Conservation (phyloP, 2,329 filamentous ascomycete species). For the Falciphora oryzae region DNA sequence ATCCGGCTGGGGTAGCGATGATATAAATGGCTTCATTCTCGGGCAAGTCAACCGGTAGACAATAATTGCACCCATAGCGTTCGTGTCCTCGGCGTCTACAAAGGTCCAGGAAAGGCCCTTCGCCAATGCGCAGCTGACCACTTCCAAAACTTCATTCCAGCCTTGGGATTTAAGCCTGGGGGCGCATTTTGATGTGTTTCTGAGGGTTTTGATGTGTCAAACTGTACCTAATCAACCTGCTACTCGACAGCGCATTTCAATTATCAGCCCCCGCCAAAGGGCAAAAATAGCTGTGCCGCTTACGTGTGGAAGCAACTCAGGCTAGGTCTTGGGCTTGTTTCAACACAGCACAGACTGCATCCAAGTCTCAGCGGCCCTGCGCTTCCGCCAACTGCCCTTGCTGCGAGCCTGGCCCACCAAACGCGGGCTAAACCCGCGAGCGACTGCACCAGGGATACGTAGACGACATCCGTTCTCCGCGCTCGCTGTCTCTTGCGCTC, state of each 20-base stretch:
- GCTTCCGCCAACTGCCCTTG: not conserved
- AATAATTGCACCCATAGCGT: not conserved
- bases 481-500: not conserved
- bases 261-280: too few relatives aligned
- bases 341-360: not conserved
- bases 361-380: not conserved
- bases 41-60: not conserved
- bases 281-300: not conserved
- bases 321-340: not conserved
- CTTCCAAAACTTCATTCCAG: not conserved
- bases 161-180: too few relatives aligned
- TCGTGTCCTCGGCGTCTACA: too few relatives aligned
- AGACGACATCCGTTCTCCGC: conserved; percentile 1
- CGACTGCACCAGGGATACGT: not conserved
- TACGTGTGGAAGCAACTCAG: not conserved
- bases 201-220: not conserved
- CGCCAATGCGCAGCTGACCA: not conserved
- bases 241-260: not conserved
- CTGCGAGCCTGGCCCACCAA: not conserved
- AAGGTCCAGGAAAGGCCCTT: too few relatives aligned
- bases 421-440: not conserved
- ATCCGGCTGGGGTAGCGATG: too few relatives aligned
- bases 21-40: not conserved
- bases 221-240: conserved; percentile 2
- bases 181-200: too few relatives aligned